Conservation (phyloP, 2,329 filamentous ascomycete genomes). For the Clonostachys rosea region DNA sequence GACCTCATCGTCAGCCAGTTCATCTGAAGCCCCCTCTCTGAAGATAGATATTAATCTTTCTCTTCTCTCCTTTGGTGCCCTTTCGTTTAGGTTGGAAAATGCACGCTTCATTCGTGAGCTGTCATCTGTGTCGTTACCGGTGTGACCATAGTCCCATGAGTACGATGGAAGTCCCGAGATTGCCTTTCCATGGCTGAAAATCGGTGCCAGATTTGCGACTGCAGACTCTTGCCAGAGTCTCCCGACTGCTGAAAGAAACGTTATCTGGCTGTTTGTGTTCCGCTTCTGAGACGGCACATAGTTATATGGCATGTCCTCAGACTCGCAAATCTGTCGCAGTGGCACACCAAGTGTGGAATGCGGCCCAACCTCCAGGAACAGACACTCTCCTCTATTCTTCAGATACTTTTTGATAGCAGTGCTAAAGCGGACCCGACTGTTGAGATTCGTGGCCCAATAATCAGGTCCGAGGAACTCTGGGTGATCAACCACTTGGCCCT, state of each 20-base stretch:
- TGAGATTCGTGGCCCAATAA: conserved; percentile 6
- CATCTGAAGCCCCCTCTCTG: not conserved
- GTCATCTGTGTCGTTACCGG: not conserved
- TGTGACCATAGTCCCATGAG: not conserved
- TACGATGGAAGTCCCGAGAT: not conserved
- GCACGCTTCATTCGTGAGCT: too few relatives aligned
- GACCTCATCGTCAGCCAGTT: not conserved
- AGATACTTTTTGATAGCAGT: conserved; percentile 3
- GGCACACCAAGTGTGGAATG: conserved; percentile 6
- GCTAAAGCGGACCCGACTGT: conserved; percentile 6
- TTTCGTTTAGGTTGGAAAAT: not conserved
- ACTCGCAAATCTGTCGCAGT: conserved; percentile 6
- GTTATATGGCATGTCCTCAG: not conserved
- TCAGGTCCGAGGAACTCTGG: too few relatives aligned
- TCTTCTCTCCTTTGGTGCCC: not conserved
- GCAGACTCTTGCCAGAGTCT: not conserved
- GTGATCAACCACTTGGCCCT: not conserved
- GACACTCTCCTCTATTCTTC: conserved; percentile 11
- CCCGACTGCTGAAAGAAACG: not conserved
- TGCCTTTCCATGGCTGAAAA: not conserved
- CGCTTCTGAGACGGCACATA: not conserved
- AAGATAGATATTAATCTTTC: not conserved
- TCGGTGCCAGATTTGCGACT: not conserved
- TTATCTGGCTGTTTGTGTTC: not conserved
- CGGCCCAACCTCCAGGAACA: conserved; percentile 7